phyloP scores from a whole-genome alignment of 1,139 yeast genomes.

The Wickerhamomyces sp. region DNA sequence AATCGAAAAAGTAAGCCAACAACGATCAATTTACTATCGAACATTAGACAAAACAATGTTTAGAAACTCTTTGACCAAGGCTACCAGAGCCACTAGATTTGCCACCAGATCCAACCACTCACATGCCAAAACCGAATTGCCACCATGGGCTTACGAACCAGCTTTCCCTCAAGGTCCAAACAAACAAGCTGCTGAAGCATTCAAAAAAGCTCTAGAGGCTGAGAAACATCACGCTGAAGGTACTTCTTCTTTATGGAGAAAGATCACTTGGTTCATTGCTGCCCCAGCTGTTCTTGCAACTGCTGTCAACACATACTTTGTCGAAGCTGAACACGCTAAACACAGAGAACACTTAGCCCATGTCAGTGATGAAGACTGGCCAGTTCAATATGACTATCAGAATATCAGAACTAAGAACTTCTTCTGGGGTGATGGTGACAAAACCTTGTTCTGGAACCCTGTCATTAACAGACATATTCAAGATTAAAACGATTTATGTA shows the following conservation, averaged over 20 bases:
- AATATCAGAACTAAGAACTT: constrained; percentile 80
- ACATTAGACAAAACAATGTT: constrained; percentile 13
- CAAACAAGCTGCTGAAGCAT: constrained; percentile 51
- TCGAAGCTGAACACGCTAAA: constrained; percentile 83
- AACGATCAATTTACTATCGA: constrained; percentile 2
- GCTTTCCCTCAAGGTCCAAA: constrained; percentile 35
- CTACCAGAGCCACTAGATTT: constrained; percentile 6
- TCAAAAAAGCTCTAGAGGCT: constrained; percentile 45
- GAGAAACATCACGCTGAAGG: constrained; percentile 74
- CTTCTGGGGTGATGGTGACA: constrained; percentile 99
- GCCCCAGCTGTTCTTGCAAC: constrained; percentile 75
- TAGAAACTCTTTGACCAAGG: constrained; percentile 15
- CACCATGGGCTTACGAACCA: constrained; percentile 32
- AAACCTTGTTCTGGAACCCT: constrained; percentile 94
- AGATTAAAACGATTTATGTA: neutral
- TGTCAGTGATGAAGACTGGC: constrained; percentile 87
- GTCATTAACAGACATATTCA: constrained; percentile 80
- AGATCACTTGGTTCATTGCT: constrained; percentile 74
- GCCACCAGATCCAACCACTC: constrained; percentile 20
- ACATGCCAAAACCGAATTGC: constrained; percentile 21
- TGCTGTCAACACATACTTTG: constrained; percentile 73
- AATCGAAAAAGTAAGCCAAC: constrained; percentile 9
- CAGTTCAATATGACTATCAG: constrained; percentile 83
- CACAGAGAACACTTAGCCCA: constrained; percentile 82
- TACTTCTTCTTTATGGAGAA: constrained; percentile 80